phyloP scores from a whole-genome alignment of 2,329 filamentous ascomycete species.

The Pestalotiopsis sp. region DNA sequence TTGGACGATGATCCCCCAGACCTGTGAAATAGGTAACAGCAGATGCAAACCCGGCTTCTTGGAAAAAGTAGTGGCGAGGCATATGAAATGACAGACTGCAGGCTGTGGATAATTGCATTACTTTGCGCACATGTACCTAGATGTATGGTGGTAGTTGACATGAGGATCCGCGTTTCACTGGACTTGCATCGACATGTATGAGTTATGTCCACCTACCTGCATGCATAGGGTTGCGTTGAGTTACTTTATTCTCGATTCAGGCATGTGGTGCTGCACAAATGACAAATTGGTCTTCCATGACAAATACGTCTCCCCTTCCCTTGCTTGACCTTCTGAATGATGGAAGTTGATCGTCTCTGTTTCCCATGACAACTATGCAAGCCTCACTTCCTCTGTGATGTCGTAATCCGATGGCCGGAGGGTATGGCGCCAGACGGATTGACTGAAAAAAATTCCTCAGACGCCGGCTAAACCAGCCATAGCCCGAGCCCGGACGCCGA shows the following conservation, averaged over 20 bases:
- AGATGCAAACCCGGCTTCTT: slow-evolving; percentile 21
- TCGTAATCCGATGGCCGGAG: slow-evolving; percentile 10
- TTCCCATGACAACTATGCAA: neutral
- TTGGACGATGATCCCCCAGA: slow-evolving; percentile 22
- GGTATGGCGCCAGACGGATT: neutral
- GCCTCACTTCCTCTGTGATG: neutral
- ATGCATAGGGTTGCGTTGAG: neutral
- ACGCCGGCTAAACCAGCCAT: neutral
- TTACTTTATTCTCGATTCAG: neutral
- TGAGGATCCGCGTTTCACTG: neutral
- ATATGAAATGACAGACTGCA: slow-evolving; percentile 2
- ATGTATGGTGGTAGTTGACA: slow-evolving; percentile 26
- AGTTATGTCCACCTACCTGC: neutral
- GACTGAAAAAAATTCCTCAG: slow-evolving; percentile 7
- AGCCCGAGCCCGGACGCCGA: neutral
- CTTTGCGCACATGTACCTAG: slow-evolving; percentile 27
- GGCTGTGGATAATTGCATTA: slow-evolving; percentile 1
- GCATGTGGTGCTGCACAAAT: neutral
- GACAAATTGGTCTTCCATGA: neutral
- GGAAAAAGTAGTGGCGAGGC: slow-evolving; percentile 16
- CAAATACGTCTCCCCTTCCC: neutral
- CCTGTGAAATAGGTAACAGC: slow-evolving; percentile 19
- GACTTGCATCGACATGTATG: neutral
- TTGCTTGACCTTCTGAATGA: neutral
- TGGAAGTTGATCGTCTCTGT: neutral